Base-by-base conservation (phyloP, 2,329 filamentous ascomycete species). In the Exophiala sideris region DNA sequence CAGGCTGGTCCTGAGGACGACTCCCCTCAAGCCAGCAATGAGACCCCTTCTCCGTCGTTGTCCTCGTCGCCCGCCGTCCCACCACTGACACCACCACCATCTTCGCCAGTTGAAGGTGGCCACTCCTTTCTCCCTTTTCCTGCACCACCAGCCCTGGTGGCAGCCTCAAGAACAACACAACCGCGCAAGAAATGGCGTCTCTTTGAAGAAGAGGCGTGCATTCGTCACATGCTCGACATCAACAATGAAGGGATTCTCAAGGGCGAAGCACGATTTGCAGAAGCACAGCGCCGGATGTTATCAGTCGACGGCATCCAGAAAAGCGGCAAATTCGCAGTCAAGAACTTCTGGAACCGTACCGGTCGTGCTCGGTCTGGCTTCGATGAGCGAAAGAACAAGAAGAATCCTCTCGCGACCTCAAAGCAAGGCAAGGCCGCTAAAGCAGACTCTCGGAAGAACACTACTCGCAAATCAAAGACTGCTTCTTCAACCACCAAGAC, bases 311-410 rank as follows among this genome's bases (percentile, higher is more conserved):
- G 52, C 6, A 39, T 55, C 33, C 12, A 29, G 3, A 51, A 52
- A 35, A 42, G 18, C 14, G 51, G 40, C 24, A 36, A 47, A 20
- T 50, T 29, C 11, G 57, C 54, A 3, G 49, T 63, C 50, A 63
- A 63, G 57, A 63, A 63, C 33, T 58, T 60, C 47, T 63, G 61
- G 61, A 61, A 61, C 52, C 56, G 61, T 7, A 38, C 47, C 35
- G 59, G 59, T 12, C 54, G 61, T 40, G 59, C 51, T 29, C 54
- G 59, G 8, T 58, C 51, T 8, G 50, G 50, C 1, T 58, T 56
- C 32, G 61, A 63, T 42, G 61, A 63, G 46, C 45, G 61, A 18
- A 59, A 59, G 52, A 61, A 59, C 47, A 53, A 52, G 42, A 51
- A 45, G 10, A 52, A 52, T 12, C 50, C 56, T 2, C 34, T 61